Base-by-base conservation (phyloP, 441 rosid genomes). In the Euphorbia schlechtendalii region DNA sequence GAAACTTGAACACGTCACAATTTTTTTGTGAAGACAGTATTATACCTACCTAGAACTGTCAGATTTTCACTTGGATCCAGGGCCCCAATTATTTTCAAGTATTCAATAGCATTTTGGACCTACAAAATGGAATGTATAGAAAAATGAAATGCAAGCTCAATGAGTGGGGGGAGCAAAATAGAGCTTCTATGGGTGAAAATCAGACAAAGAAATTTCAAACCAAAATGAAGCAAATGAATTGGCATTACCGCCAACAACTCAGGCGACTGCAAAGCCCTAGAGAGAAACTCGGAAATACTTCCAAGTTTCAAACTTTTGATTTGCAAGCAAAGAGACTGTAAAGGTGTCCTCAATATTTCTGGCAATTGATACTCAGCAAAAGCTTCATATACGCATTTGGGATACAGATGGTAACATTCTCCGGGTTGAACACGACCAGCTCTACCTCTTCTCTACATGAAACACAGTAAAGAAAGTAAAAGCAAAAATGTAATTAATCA, bases 341-440 rank as follows among this genome's bases (percentile, higher is more conserved):
- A 76, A 61, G 96, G 96, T 11, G 98, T 89, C 75, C 98, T 82
- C 78, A 92, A 83, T 64, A 92, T 89, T 81, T 92, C 98, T 62
- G 98, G 96, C 71, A 92, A 79, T 69, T 92, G 96, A 80, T 86
- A 89, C 71, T 89, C 96, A 41, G 86, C 65, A 79, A 92, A 87
- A 76, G 98, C 81, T 65, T 85, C 87, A 79, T 89, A 85, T 25
- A 89, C 86, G 48, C 86, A 89, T 81, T 82, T 84, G 52, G 98
- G 96, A 80, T 86, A 92, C 20, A 92, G 89, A 82, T 81, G 89
- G 76, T 84, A 89, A 67, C 96, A 87, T 77, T 84, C 92, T 65
- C 98, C 98, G 12, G 94, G 90, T 76, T 74, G 96, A 70, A 92
- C 93, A 67, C 98, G 91, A 49, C 98, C 96, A 48, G 96, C 96